Conservation (phyloP, 805 yeast genomes). For the Kodamaea leandrae region DNA sequence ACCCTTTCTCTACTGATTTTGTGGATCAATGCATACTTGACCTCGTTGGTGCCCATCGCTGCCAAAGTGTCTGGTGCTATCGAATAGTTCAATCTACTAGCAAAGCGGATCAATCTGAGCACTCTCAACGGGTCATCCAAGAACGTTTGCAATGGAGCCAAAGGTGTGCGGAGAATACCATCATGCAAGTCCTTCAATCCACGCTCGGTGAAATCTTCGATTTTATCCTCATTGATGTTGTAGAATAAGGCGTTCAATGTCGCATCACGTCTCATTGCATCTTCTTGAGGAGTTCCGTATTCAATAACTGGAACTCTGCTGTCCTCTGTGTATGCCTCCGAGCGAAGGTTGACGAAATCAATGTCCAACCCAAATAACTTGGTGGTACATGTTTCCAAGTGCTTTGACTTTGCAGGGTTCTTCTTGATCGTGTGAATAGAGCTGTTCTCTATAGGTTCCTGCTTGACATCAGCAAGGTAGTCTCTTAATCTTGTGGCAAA, state of each 20-base stretch:
- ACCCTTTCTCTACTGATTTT: slow-evolving; percentile 90
- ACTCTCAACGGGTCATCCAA: slow-evolving; percentile 93
- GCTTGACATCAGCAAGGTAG: slow-evolving; percentile 35
- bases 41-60: slow-evolving; percentile 62
- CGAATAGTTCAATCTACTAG: slow-evolving; percentile 67
- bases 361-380: slow-evolving; percentile 78
- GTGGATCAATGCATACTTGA: slow-evolving; percentile 55
- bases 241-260: slow-evolving; percentile 90
- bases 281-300: slow-evolving; percentile 89
- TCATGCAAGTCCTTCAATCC: slow-evolving; percentile 71
- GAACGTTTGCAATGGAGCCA: slow-evolving; percentile 81
- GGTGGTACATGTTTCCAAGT: slow-evolving; percentile 94
- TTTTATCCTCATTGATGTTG: slow-evolving; percentile 61
- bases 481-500: slow-evolving; percentile 68
- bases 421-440: slow-evolving; percentile 78
- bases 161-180: slow-evolving; percentile 83
- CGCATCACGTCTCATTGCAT: slow-evolving; percentile 92
- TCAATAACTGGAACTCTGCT: slow-evolving; percentile 82
- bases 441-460: slow-evolving; percentile 25
- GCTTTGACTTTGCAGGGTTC: slow-evolving; percentile 95
- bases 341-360: slow-evolving; percentile 89
- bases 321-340: slow-evolving; percentile 78
- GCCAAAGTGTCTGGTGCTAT: slow-evolving; percentile 56
- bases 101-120: slow-evolving; percentile 80
- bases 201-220: slow-evolving; percentile 80